phyloP scores from a whole-genome alignment of 768 basidiomycete genomes.

The Amanita rubescens region DNA sequence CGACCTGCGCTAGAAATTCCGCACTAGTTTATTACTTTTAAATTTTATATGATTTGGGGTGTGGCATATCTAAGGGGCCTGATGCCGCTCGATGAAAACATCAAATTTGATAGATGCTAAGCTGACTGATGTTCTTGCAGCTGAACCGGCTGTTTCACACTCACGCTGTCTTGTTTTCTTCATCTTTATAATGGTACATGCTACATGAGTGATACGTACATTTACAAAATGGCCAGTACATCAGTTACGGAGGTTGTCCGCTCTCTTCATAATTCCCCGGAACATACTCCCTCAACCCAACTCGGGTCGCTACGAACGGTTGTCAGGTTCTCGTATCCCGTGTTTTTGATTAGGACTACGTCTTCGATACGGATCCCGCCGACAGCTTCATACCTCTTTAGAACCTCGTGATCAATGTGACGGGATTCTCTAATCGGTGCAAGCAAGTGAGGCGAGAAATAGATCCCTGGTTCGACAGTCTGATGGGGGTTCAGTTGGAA shows the following conservation, averaged over 20 bases:
- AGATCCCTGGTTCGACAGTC: constrained; percentile 89
- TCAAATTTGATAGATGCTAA: no score
- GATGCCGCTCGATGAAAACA: no score
- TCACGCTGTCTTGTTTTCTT: no score
- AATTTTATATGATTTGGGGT: not conserved
- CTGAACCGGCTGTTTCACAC: no score
- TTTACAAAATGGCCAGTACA: not conserved
- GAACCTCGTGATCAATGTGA: constrained; percentile 61
- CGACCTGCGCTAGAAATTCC: not conserved
- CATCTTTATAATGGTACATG: no score
- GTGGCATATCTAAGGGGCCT: no score
- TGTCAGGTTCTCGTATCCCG: constrained; percentile 80
- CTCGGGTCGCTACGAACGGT: constrained; percentile 74
- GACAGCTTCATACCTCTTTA: constrained; percentile 68
- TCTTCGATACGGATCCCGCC: constrained; percentile 96
- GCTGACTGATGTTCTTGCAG: no score
- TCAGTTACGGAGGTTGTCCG: not conserved
- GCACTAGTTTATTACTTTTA: not conserved
- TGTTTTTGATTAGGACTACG: constrained; percentile 69
- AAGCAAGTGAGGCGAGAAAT: constrained; percentile 79
- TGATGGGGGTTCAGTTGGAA: constrained; percentile 19
- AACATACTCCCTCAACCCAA: constrained; percentile 80
- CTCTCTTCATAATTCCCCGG: constrained; percentile 41
- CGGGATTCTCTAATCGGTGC: constrained; percentile 52
- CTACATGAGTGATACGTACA: not conserved